A percentile compares a stretch with the other conserved stretches of the same genome.
Conservation (phyloP, 2,329 filamentous ascomycete genomes). For the Aureobasidium sp. region DNA sequence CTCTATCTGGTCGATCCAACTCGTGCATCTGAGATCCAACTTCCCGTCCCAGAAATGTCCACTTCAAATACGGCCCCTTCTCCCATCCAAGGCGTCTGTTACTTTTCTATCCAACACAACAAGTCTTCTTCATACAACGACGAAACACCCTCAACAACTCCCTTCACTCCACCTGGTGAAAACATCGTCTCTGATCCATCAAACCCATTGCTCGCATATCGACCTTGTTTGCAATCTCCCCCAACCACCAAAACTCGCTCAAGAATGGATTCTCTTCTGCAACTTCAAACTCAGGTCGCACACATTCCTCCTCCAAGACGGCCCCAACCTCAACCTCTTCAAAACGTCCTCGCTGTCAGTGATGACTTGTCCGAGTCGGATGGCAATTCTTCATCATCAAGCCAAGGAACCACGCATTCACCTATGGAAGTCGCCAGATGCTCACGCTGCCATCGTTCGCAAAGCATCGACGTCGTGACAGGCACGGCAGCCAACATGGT, state of each 20-base stretch:
- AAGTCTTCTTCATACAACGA: constrained; percentile 5
- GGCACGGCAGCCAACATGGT: constrained; percentile 29
- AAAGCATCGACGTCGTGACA: constrained; percentile 25
- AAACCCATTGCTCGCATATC: constrained; percentile 20
- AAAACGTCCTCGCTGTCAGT: constrained; percentile 26
- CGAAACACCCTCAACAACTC: constrained; percentile 11
- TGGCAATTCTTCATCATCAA: background rate
- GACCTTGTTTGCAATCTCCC: constrained; percentile 11
- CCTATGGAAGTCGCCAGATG: constrained; percentile 23
- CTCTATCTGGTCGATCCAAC: constrained; percentile 11
- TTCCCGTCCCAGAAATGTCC: constrained; percentile 1
- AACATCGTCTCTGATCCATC: constrained; percentile 12
- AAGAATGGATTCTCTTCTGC: constrained; percentile 23
- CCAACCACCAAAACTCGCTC: background rate
- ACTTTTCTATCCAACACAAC: constrained; percentile 12
- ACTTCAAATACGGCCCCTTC: background rate
- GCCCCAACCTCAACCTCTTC: constrained; percentile 25
- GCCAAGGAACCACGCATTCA: background rate
- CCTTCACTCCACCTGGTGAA: background rate
- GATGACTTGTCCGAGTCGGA: constrained; percentile 15
- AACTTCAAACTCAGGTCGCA: constrained; percentile 25
- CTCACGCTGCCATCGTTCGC: constrained; percentile 28
- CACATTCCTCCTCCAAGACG: constrained; percentile 19
- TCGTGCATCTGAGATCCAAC: constrained; percentile 3
- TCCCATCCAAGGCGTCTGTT: constrained; percentile 3